Evolutionary conservation across 2,329 filamentous ascomycete genomes (phyloP), one percentile per base, ranked within the genome.

Genomic region (Fusarium continuum): DNA sequence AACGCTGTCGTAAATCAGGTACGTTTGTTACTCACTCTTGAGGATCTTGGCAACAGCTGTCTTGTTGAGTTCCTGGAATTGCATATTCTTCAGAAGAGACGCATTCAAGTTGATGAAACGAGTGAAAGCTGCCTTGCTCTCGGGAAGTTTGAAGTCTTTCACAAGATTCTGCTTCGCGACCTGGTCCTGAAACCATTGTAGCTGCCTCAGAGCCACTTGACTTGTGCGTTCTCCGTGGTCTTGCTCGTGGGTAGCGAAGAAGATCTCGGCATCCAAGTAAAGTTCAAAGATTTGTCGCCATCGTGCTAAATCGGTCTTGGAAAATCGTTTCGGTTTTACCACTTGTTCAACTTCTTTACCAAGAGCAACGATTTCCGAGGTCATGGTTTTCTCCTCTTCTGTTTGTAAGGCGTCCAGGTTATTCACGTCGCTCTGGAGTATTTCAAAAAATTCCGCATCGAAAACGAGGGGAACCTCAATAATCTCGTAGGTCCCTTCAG

Each of bases 261-360:
- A 96, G 25, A 96, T 83, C 50, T 89, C 85, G 8, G 89, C 89
- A 52, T 95, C 89, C 11, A 93, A 78, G 70, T 96, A 96, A 0
- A 94, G 78, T 57, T 92, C 88, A 69, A 96, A 94, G 62, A 96
- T 88, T 64, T 89, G 84, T 43, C 92, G 86, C 92, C 92, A 96
- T 31, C 83, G 84, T 48, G 88, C 85, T 20, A 96, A 77, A 71
- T 95, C 90, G 38, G 83, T 88, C 60, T 84, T 86, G 39, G 85
- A 83, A 17, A 86, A 84, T 49, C 79, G 82, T 20, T 84, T 84
- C 4, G 90, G 90, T 56, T 86, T 85, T 1, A 90, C 86, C 8
- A 91, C 81, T 38, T 80, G 79, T 22, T 86, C 81, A 19, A 96
- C 83, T 25, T 88, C 83, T 23, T 83, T 78, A 4, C 90, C 89